phyloP scores from a whole-genome alignment of 805 yeast genomes.

The Zygoascus bituminiphila region DNA sequence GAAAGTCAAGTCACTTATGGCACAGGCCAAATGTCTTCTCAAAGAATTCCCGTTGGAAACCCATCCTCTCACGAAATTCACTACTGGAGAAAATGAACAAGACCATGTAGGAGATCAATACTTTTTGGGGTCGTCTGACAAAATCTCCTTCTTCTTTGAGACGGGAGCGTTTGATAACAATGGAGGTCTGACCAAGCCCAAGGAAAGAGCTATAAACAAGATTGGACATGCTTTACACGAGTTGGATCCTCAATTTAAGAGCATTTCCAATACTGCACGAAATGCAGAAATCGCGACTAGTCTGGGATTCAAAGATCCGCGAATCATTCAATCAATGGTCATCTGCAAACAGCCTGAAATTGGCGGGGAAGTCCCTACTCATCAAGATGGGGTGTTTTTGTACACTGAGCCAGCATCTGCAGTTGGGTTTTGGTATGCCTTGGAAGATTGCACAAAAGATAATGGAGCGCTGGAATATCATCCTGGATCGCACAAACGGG shows the following conservation, averaged over 20 bases:
- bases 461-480: slow-evolving; percentile 65
- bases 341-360: slow-evolving; percentile 71
- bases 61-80: slow-evolving; percentile 67
- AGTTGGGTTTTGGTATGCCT: slow-evolving; percentile 74
- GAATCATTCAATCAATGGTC: slow-evolving; percentile 70
- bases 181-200: slow-evolving; percentile 46
- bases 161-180: slow-evolving; percentile 52
- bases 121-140: slow-evolving; percentile 61
- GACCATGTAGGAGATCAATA: slow-evolving; percentile 68
- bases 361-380: slow-evolving; percentile 68
- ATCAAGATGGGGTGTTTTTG: slow-evolving; percentile 66
- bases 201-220: slow-evolving; percentile 57
- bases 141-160: slow-evolving; percentile 62
- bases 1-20: slow-evolving; percentile 35
- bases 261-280: slow-evolving; percentile 43
- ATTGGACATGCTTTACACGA: slow-evolving; percentile 73
- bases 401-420: slow-evolving; percentile 66
- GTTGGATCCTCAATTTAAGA: slow-evolving; percentile 40
- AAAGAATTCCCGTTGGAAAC: slow-evolving; percentile 40
- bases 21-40: slow-evolving; percentile 39
- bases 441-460: slow-evolving; percentile 57
- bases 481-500: slow-evolving; percentile 61
- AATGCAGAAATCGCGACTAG: slow-evolving; percentile 44
- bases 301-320: slow-evolving; percentile 52
- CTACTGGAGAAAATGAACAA: slow-evolving; percentile 41